Conservation (phyloP, 2,329 filamentous ascomycete species). For the Aspergillus sp. region DNA sequence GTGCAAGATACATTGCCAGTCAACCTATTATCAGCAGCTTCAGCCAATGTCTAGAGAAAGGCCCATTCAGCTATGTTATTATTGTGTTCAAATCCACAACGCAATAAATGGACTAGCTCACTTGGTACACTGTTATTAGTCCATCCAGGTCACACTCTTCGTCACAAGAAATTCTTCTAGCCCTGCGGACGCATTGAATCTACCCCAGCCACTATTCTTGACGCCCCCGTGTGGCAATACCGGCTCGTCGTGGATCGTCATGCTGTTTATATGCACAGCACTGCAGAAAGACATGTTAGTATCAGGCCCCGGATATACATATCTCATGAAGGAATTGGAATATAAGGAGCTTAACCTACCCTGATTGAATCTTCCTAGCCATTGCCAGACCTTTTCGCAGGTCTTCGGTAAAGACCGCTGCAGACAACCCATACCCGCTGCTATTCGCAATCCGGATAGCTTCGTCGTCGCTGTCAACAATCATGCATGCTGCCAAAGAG, state of each 20-base stretch:
- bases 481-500: constrained; percentile 66
- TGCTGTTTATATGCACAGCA: constrained; percentile 63
- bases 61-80: background rate
- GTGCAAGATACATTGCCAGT: too few relatives aligned
- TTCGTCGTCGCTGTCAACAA: constrained; percentile 62
- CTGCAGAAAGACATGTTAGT: constrained; percentile 17
- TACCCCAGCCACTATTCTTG: constrained; percentile 61
- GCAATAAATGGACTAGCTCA: background rate
- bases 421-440: constrained; percentile 71
- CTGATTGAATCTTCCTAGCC: constrained; percentile 63
- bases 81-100: background rate
- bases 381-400: constrained; percentile 58
- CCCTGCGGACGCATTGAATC: constrained; percentile 55
- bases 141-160: constrained; percentile 63
- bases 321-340: constrained; percentile 19
- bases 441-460: constrained; percentile 73
- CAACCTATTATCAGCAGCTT: too few relatives aligned
- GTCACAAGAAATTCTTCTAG: constrained; percentile 62
- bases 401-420: constrained; percentile 71
- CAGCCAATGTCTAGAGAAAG: background rate
- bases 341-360: constrained; percentile 36
- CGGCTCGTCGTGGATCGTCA: constrained; percentile 64
- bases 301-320: background rate
- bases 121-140: constrained; percentile 21
- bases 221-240: constrained; percentile 62